A percentile compares a stretch with the other conserved stretches of the same genome.
phyloP scores from a whole-genome alignment of 805 yeast genomes.

The Torulaspora franciscae region DNA sequence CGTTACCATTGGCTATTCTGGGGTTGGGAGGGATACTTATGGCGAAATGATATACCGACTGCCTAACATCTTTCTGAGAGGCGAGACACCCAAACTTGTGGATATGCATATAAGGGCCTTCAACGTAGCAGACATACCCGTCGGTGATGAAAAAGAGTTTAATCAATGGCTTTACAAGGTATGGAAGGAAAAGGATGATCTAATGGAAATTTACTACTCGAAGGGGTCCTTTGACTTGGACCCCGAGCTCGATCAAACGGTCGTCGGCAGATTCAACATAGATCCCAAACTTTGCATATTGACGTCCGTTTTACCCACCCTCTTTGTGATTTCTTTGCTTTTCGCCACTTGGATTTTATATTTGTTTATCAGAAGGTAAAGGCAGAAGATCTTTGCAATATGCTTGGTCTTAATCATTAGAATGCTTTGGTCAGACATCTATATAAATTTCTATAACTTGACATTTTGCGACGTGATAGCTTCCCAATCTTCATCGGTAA shows the following conservation, averaged over 20 bases:
- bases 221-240: slow-evolving; percentile 46
- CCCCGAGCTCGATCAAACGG: slow-evolving; percentile 15
- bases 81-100: slow-evolving; percentile 65
- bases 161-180: slow-evolving; percentile 67
- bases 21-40: slow-evolving; percentile 53
- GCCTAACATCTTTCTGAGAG: slow-evolving; percentile 56
- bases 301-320: slow-evolving; percentile 8
- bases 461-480: slow-evolving; percentile 29
- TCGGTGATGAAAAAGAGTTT: slow-evolving; percentile 50
- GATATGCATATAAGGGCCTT: slow-evolving; percentile 61
- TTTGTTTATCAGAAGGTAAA: not conserved
- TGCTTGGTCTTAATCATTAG: not conserved
- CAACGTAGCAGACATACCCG: slow-evolving; percentile 59
- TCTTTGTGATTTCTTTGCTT: slow-evolving; percentile 19
- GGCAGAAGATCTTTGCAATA: not conserved
- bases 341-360: slow-evolving; percentile 7
- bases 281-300: slow-evolving; percentile 6
- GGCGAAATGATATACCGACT: slow-evolving; percentile 78
- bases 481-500: slow-evolving; percentile 57
- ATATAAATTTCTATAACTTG: slow-evolving; percentile 20
- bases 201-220: slow-evolving; percentile 57
- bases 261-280: slow-evolving; percentile 25
- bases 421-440: not conserved
- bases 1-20: slow-evolving; percentile 77
- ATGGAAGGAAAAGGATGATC: slow-evolving; percentile 76